Evolutionary conservation across 2,329 filamentous ascomycete species (phyloP).

Genomic region (Dothiorella sarmentorum): DNA sequence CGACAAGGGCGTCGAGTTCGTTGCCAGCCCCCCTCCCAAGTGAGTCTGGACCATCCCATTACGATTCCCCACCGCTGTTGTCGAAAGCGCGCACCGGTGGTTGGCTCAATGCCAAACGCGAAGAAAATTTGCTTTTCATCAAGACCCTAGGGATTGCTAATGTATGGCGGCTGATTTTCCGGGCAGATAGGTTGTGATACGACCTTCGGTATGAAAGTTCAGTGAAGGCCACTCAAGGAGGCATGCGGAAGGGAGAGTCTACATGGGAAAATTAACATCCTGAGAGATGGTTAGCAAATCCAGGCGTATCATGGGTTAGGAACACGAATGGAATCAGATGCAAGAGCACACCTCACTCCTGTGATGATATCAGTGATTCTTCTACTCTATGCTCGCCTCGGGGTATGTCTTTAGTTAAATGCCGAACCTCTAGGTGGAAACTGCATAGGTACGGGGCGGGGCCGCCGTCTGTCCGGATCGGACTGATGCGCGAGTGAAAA

Average conservation of each 20-base stretch:
- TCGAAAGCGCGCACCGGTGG: neutral
- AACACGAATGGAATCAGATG: slow-evolving; percentile 10
- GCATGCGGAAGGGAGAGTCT: neutral
- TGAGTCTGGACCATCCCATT: slow-evolving; percentile 25
- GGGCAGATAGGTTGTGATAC: slow-evolving; percentile 18
- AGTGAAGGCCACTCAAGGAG: neutral
- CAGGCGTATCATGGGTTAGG: neutral
- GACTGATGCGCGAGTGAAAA: too few species aligned
- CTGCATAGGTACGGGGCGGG: too few species aligned
- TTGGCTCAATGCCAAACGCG: neutral
- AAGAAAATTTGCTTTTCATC: neutral
- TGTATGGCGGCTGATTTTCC: slow-evolving; percentile 18
- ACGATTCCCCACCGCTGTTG: neutral
- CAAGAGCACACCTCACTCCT: neutral
- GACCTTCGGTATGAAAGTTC: slow-evolving; percentile 1
- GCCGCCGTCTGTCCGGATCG: too few species aligned
- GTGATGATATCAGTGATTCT: neutral
- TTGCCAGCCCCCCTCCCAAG: slow-evolving; percentile 68
- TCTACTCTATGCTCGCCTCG: neutral
- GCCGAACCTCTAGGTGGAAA: neutral
- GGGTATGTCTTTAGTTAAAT: neutral
- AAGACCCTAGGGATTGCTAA: slow-evolving; percentile 11
- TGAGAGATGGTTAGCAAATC: slow-evolving; percentile 2
- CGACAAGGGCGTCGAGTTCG: slow-evolving; percentile 86
- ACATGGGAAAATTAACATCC: neutral